Evolutionary conservation across 1,284 basidiomycete species (phyloP).

Genomic region (Rhodofomes roseus): DNA sequence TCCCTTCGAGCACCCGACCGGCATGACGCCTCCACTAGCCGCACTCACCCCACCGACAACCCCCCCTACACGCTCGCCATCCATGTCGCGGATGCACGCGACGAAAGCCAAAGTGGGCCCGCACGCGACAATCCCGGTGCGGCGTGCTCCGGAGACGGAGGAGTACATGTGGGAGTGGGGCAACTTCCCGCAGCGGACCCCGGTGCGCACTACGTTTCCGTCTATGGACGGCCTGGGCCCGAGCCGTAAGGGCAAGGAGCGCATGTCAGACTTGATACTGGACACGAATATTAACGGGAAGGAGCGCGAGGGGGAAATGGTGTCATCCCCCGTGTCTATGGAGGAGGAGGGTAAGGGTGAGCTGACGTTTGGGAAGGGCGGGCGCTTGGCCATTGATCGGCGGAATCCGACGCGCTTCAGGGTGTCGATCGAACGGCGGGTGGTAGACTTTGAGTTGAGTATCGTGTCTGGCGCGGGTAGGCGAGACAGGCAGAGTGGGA

Average conservation of each 20-base stretch:
- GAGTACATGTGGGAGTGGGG: conserved; percentile 88
- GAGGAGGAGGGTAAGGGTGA: conserved; percentile 10
- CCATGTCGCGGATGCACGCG: conserved; percentile 13
- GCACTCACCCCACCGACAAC: conserved; percentile 6
- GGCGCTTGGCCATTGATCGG: conserved; percentile 46
- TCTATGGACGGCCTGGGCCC: conserved; percentile 18
- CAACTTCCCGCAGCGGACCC: conserved; percentile 76
- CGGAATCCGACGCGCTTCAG: conserved; percentile 51
- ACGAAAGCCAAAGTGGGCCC: conserved; percentile 13
- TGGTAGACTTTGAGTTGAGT: conserved; percentile 61
- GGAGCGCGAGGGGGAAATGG: conserved; percentile 1
- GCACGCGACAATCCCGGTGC: conserved; percentile 13
- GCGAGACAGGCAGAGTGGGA: conserved; percentile 22
- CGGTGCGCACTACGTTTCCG: conserved; percentile 50
- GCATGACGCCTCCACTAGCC: conserved; percentile 15
- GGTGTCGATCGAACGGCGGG: conserved; percentile 52
- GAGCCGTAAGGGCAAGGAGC: conserved; percentile 21
- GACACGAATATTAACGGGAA: conserved; percentile 10
- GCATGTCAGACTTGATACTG: conserved; percentile 15
- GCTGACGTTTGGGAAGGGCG: conserved; percentile 43
- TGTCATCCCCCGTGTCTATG: conserved; percentile 3
- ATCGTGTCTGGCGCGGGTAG: conserved; percentile 32
- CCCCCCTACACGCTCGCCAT: conserved; percentile 10
- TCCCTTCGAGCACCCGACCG: conserved; percentile 37
- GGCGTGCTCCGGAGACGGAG: conserved; percentile 30